Evolutionary conservation across 345 rosid species (phyloP).

Genomic region (Populus deltoides): DNA sequence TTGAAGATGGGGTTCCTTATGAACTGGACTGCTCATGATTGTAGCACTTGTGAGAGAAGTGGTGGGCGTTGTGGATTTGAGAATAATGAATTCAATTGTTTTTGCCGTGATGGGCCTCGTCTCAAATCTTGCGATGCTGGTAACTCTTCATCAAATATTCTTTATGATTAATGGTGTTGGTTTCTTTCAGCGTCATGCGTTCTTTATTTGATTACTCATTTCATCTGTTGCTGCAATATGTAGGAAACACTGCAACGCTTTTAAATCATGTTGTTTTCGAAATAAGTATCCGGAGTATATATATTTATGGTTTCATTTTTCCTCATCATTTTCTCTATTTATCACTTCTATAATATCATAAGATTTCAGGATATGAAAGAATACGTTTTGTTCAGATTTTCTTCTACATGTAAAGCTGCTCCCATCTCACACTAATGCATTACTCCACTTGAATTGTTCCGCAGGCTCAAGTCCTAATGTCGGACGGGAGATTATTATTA

Average conservation of each 20-base stretch:
- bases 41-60: conserved; percentile 38
- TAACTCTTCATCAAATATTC: conserved; percentile 21
- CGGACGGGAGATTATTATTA: no score
- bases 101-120: conserved; percentile 42
- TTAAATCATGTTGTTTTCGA: not conserved
- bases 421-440: no score
- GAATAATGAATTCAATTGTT: conserved; percentile 37
- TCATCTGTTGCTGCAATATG: not conserved
- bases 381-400: no score
- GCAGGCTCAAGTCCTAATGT: no score
- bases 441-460: no score
- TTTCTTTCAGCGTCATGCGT: not conserved
- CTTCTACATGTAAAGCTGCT: no score
- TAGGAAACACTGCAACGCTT: not conserved
- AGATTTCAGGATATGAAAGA: no score
- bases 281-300: no score
- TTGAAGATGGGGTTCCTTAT: conserved; percentile 52
- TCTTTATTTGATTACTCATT: not conserved
- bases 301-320: not conserved
- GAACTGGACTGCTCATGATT: conserved; percentile 49
- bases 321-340: no score
- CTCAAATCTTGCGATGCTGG: conserved; percentile 42
- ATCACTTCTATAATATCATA: no score
- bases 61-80: conserved; percentile 51
- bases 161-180: not conserved